Percentiles rank a stretch among this genome's conserved stretches.
phyloP scores from a whole-genome alignment of 164 flowering plant species.

The Houttuynia cordata region DNA sequence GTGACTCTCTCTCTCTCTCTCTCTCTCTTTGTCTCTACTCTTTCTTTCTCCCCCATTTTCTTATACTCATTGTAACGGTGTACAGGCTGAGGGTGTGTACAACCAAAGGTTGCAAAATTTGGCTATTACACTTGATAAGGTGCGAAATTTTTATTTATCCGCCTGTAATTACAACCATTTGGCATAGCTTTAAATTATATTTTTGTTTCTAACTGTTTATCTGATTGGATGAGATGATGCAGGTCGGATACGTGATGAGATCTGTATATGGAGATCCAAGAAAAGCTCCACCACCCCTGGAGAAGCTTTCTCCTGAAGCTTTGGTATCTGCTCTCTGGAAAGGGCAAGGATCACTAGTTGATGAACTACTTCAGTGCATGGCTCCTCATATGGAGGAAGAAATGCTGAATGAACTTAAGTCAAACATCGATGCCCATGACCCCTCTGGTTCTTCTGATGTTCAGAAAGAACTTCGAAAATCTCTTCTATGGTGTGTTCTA shows the following conservation, averaged over 20 bases:
- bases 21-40: constrained; percentile 1
- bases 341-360: constrained; percentile 86
- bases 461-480: constrained; percentile 50
- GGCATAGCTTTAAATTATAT: neutral
- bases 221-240: constrained; percentile 9
- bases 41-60: neutral
- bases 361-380: constrained; percentile 75
- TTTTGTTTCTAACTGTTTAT: neutral
- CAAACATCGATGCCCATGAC: constrained; percentile 59
- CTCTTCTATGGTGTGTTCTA: constrained; percentile 61
- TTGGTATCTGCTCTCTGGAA: constrained; percentile 68
- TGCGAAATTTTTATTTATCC: constrained; percentile 5
- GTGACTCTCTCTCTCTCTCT: constrained; percentile 13
- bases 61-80: constrained; percentile 6
- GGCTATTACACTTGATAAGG: constrained; percentile 98
- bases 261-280: constrained; percentile 78
- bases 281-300: constrained; percentile 88
- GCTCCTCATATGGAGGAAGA: constrained; percentile 70
- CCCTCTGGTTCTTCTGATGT: constrained; percentile 67
- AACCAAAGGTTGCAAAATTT: constrained; percentile 96
- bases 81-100: constrained; percentile 97
- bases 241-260: constrained; percentile 96
- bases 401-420: constrained; percentile 43
- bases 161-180: neutral
- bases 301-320: constrained; percentile 65